These are phyloP conservation scores for Penicillium crystallinum DNA, from an alignment of 495 filamentous ascomycete species.

Conservation along the genomic window DNA sequence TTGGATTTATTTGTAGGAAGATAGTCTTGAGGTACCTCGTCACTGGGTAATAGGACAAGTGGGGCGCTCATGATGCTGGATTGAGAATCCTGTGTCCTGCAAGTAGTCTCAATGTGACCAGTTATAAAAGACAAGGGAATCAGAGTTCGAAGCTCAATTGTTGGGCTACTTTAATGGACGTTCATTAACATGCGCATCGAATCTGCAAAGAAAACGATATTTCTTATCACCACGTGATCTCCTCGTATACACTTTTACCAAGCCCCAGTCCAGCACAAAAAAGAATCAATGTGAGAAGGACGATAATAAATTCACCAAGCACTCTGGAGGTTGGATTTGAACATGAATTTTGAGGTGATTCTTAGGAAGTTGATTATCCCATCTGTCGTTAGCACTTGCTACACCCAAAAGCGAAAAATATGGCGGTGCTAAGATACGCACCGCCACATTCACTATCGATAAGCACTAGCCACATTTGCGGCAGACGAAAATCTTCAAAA, in stretches of 20 bases:
- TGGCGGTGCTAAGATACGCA: conserved; percentile 1
- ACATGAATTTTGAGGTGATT: too few species aligned
- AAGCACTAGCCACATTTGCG: conserved; percentile 33
- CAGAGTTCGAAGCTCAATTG: not conserved
- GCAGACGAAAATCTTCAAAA: conserved; percentile 28
- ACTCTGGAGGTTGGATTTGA: not conserved
- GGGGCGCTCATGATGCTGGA: conserved; percentile 37
- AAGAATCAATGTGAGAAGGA: not conserved
- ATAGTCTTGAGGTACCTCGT: conserved; percentile 53
- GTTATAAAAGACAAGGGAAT: not conserved
- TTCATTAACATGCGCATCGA: not conserved
- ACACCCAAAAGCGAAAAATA: not conserved
- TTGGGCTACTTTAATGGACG: not conserved
- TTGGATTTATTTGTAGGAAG: conserved; percentile 59
- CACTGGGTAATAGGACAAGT: conserved; percentile 69
- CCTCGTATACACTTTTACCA: not conserved
- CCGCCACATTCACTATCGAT: conserved; percentile 39
- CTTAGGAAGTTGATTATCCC: too few species aligned
- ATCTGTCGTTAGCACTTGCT: too few species aligned
- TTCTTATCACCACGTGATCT: conserved; percentile 22
- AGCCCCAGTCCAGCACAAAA: not conserved
- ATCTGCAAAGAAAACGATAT: conserved; percentile 3
- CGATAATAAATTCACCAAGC: not conserved
- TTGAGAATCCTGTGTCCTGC: not conserved
- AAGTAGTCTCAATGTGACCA: not conserved